These are phyloP conservation scores for Tylopilus cervinicoccineus DNA, from an alignment of 768 basidiomycete genomes.

Conservation along the genomic window DNA sequence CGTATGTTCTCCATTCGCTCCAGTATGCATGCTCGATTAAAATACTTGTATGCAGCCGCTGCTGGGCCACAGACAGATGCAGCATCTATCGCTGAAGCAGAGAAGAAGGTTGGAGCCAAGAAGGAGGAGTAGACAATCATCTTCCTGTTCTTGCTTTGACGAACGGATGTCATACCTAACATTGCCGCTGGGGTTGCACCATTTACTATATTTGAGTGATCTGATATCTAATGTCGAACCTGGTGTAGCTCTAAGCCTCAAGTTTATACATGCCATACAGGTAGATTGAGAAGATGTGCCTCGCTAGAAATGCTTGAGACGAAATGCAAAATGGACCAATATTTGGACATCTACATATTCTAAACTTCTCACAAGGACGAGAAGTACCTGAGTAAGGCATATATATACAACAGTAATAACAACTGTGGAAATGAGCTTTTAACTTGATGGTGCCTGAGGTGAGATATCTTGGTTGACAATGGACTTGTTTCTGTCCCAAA, in stretches of 20 bases:
- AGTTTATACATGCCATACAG: not conserved
- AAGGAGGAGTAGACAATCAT: constrained; percentile 60
- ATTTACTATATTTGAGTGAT: constrained; percentile 10
- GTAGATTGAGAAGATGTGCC: too few relatives aligned
- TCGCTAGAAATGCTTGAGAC: too few relatives aligned
- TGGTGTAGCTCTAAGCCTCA: not conserved
- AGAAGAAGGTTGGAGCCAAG: constrained; percentile 77
- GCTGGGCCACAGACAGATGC: constrained; percentile 81
- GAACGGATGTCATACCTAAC: constrained; percentile 18
- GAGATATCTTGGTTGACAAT: too few relatives aligned
- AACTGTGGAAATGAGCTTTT: too few relatives aligned
- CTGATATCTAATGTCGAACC: not conserved
- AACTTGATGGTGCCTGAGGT: too few relatives aligned
- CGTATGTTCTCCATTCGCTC: constrained; percentile 35
- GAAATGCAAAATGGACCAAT: too few relatives aligned
- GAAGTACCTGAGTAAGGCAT: too few relatives aligned
- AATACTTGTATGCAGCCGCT: constrained; percentile 33
- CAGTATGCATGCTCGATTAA: not conserved
- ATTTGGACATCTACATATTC: too few relatives aligned
- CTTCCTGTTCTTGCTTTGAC: constrained; percentile 14
- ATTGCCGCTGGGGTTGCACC: not conserved
- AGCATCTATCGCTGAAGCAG: constrained; percentile 83
- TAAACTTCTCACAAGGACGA: too few relatives aligned
- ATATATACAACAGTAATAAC: too few relatives aligned
- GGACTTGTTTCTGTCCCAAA: too few relatives aligned